Conservation (phyloP, 1,139 yeast species). For the Pneumocystis murina region DNA sequence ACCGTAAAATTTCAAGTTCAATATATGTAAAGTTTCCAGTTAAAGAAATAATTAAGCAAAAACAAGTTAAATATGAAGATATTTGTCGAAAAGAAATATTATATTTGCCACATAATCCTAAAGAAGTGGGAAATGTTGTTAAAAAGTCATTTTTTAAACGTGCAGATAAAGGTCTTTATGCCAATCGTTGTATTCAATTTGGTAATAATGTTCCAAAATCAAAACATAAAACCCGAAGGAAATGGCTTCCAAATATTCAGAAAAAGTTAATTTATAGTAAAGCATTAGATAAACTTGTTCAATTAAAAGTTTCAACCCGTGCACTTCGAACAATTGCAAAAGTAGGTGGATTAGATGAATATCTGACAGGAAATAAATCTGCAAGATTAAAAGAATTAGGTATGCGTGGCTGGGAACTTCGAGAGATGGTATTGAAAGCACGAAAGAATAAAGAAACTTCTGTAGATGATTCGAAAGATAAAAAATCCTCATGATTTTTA, state of each 20-base stretch:
- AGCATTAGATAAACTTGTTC: not conserved
- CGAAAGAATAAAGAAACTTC: not conserved
- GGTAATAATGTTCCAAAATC: conserved; percentile 1
- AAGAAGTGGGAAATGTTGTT: not conserved
- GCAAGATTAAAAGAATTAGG: not conserved
- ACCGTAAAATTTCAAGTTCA: not conserved
- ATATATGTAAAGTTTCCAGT: not conserved
- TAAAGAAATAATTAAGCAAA: not conserved
- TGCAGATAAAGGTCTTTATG: conserved; percentile 1
- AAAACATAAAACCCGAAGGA: not conserved
- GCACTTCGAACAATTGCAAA: not conserved
- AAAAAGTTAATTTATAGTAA: not conserved
- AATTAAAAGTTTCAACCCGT: not conserved
- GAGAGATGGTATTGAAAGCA: not conserved
- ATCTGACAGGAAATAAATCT: not conserved
- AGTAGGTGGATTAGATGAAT: not conserved
- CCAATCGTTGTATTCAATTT: not conserved
- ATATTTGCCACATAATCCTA: not conserved
- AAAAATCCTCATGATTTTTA: not conserved
- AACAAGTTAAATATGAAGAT: not conserved
- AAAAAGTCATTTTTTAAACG: not conserved
- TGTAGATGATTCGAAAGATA: not conserved
- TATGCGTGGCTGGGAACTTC: not conserved
- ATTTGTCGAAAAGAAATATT: not conserved
- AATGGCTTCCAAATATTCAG: not conserved